Percentiles rank a stretch among this genome's conserved stretches.
phyloP scores from a whole-genome alignment of 75 land plant species.

The Pinus tabuliformis region DNA sequence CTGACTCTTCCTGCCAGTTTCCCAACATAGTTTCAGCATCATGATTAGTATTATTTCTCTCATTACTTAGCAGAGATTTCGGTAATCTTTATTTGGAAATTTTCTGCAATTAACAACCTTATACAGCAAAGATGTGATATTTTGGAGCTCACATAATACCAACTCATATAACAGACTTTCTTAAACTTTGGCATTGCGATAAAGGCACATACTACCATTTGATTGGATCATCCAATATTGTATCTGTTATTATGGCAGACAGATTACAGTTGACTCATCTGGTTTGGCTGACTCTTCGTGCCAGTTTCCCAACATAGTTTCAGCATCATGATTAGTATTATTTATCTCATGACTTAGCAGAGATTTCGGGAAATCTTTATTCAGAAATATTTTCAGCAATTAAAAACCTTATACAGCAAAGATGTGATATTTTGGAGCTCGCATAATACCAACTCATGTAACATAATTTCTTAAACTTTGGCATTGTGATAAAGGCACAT shows the following conservation, averaged over 20 bases:
- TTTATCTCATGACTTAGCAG: neutral
- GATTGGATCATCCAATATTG: no score
- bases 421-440: neutral
- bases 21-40: neutral
- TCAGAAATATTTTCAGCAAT: neutral
- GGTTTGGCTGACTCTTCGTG: neutral
- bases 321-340: neutral
- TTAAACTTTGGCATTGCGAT: neutral
- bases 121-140: neutral
- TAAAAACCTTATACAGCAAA: neutral
- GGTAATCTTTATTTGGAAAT: neutral
- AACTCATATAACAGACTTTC: neutral
- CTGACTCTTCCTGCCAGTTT: neutral
- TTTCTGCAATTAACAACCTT: neutral
- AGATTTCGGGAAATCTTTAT: neutral
- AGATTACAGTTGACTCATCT: no score
- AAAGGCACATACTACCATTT: neutral
- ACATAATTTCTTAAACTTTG: neutral
- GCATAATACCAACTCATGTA: neutral
- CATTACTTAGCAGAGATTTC: neutral
- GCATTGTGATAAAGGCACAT: neutral
- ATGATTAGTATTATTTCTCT: neutral
- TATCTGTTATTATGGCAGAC: no score
- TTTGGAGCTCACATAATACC: neutral
- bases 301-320: slow-evolving; percentile 1